A percentile compares a stretch with the other conserved stretches of the same genome.
These are phyloP conservation scores for Zasmidium cellare DNA, from an alignment of 2,329 filamentous ascomycete species.

Conservation along the genomic window DNA sequence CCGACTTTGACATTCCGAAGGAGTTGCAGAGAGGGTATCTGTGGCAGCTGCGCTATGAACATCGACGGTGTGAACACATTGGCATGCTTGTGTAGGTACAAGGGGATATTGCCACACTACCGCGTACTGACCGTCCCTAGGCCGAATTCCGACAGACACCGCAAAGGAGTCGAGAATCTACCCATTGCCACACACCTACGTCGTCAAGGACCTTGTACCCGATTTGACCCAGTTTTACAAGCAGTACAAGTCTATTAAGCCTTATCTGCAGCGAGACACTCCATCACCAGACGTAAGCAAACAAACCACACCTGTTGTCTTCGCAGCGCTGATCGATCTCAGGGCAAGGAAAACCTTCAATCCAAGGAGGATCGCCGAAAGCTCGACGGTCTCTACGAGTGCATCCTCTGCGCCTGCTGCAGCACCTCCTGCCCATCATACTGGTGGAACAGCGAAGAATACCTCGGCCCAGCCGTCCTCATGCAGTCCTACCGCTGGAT, in stretches of 20 bases:
- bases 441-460: conserved; percentile 99
- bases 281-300: conserved; percentile 75
- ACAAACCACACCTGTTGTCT: background rate
- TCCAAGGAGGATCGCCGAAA: conserved; percentile 90
- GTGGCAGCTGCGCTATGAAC: conserved; percentile 99
- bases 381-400: conserved; percentile 97
- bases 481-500: conserved; percentile 98
- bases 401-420: conserved; percentile 99
- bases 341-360: conserved; percentile 93
- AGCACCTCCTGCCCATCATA: conserved; percentile 99
- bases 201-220: conserved; percentile 97
- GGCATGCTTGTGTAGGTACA: conserved; percentile 86
- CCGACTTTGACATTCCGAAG: conserved; percentile 93
- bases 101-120: background rate
- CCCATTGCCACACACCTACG: conserved; percentile 96
- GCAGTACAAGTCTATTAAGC: conserved; percentile 99
- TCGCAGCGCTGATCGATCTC: conserved; percentile 20
- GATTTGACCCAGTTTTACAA: conserved; percentile 99
- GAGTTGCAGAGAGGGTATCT: conserved; percentile 97
- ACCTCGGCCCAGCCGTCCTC: conserved; percentile 93
- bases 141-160: conserved; percentile 87
- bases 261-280: conserved; percentile 90
- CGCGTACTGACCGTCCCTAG: conserved; percentile 49
- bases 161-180: conserved; percentile 88
- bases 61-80: conserved; percentile 98